Evolutionary conservation across 1,284 basidiomycete species (phyloP).

Genomic region (Pseudozyma sp.): DNA sequence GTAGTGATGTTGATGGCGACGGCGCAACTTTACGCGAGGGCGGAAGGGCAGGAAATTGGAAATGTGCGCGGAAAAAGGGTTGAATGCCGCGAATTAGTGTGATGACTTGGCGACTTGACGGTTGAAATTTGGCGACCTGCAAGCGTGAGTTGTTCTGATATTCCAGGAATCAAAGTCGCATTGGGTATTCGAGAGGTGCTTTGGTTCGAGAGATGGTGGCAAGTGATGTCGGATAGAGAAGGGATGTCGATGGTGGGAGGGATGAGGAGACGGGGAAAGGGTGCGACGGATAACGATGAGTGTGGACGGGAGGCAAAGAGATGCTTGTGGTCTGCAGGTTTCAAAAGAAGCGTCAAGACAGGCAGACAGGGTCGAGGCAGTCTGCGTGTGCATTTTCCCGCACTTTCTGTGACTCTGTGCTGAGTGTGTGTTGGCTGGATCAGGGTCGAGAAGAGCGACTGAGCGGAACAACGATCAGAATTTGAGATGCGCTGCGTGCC

Average conservation of each 20-base stretch:
- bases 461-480: too few relatives aligned
- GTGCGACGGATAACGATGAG: constrained; percentile 49
- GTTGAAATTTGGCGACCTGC: too few relatives aligned
- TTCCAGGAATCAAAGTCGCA: background rate
- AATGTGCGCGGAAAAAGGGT: background rate
- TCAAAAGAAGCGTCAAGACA: background rate
- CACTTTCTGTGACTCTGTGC: background rate
- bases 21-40: background rate
- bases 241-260: constrained; percentile 5
- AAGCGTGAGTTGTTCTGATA: too few relatives aligned
- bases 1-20: too few relatives aligned
- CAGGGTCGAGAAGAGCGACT: background rate
- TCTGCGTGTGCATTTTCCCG: background rate
- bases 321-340: background rate
- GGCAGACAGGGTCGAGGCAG: too few relatives aligned
- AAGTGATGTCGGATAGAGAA: background rate
- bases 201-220: background rate
- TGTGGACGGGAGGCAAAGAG: constrained; percentile 21
- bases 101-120: too few relatives aligned
- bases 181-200: background rate
- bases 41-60: background rate
- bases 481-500: too few relatives aligned
- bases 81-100: background rate
- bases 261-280: constrained; percentile 23
- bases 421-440: background rate